Percentiles rank a stretch among this genome's conserved stretches.
Conservation (phyloP, 495 filamentous ascomycete genomes). For the Articulospora tetracladia region DNA sequence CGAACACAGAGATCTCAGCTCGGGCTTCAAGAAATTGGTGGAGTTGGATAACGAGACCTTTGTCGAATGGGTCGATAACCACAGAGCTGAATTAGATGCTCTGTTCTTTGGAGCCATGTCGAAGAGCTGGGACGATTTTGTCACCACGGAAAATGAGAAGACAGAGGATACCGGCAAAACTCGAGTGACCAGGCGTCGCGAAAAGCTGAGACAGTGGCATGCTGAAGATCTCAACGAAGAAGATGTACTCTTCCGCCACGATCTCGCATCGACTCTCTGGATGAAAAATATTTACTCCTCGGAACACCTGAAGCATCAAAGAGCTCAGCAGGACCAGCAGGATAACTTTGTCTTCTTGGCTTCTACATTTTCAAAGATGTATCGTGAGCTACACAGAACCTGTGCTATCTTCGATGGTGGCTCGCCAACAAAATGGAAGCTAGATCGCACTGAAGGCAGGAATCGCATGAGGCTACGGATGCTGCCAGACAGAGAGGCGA, state of each 20-base stretch:
- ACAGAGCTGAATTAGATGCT: constrained; percentile 73
- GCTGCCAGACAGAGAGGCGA: constrained; percentile 59
- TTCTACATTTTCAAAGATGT: constrained; percentile 68
- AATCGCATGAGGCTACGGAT: constrained; percentile 91
- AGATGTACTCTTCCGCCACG: constrained; percentile 69
- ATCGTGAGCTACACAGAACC: constrained; percentile 67
- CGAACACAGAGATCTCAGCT: constrained; percentile 67
- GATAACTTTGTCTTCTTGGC: constrained; percentile 75
- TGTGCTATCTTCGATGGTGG: constrained; percentile 73
- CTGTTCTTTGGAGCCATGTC: constrained; percentile 77
- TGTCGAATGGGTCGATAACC: constrained; percentile 80
- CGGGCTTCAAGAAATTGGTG: constrained; percentile 77
- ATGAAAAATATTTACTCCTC: constrained; percentile 89
- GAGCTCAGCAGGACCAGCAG: constrained; percentile 84
- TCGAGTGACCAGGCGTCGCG: constrained; percentile 69
- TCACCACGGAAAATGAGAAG: constrained; percentile 69
- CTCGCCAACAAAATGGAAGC: constrained; percentile 70
- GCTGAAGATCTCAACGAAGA: constrained; percentile 61
- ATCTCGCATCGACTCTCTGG: constrained; percentile 83
- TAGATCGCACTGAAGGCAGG: constrained; percentile 92
- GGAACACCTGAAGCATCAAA: constrained; percentile 86
- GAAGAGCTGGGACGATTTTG: constrained; percentile 81
- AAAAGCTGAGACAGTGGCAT: constrained; percentile 76
- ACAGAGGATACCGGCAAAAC: constrained; percentile 67
- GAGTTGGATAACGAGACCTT: constrained; percentile 87